Base-by-base conservation (phyloP, 805 yeast genomes). In the Osmozyma mogii region DNA sequence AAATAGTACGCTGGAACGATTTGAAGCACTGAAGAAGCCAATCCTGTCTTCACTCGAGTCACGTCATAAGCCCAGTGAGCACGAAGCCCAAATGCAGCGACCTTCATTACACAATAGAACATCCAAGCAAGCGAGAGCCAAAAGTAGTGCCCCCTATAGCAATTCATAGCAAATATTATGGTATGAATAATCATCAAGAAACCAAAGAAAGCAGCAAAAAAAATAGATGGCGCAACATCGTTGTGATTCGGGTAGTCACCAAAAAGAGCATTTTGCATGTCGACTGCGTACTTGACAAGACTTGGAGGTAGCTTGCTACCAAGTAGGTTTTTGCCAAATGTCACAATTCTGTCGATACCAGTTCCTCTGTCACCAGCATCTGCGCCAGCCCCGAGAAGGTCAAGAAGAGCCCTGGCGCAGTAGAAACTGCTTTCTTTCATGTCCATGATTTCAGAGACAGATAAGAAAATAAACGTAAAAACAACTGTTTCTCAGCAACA, bases 201-300 rank as follows among this genome's bases (percentile, higher is more conserved):
- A 9, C 57, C 49, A 38, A 75, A 80, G 1, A 70, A 54, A 0
- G 69, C 82, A 3, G 66, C 47, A 40, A 79, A 78, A 0, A 80
- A 50, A 2, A 72, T 72, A 32, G 69, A 57, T 3, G 87, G 87
- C 2, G 74, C 84, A 9, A 62, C 48, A 50, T 81, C 89, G 9
- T 44, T 34, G 8, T 28, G 25, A 15, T 44, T 43, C 3, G 85
- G 84, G 44, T 78, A 81, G 6, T 72, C 72, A 7, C 88, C 88
- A 54, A 78, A 78, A 24, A 76, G 49, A 6, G 72, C 56, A 30
- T 58, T 64, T 45, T 74, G 78, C 18, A 47, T 36, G 4, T 46
- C 52, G 22, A 61, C 34, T 9, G 61, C 63, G 29, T 57, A 61
- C 2, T 52, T 47, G 5, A 57, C 35, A 30, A 75, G 49, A 3